Evolutionary conservation across 164 flowering plant genomes (phyloP).

Genomic region (Tetracentron sinense): DNA sequence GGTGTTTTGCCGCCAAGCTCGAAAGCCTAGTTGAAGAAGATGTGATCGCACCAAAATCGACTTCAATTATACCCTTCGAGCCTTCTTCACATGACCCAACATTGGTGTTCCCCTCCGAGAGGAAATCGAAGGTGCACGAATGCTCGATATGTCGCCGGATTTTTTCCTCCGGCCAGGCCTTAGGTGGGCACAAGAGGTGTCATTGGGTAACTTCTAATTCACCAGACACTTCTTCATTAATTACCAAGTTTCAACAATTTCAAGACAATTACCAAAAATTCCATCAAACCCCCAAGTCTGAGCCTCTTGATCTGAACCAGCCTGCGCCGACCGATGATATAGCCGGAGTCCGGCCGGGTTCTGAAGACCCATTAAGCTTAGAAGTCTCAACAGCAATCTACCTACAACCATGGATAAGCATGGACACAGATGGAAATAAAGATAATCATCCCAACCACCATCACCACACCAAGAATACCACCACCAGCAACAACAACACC

Average conservation of each 20-base stretch:
- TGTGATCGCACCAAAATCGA: slow-evolving; percentile 39
- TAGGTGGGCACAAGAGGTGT: slow-evolving; percentile 96
- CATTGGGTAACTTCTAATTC: slow-evolving; percentile 86
- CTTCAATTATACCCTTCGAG: slow-evolving; percentile 22
- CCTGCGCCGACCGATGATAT: slow-evolving; percentile 46
- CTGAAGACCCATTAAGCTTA: slow-evolving; percentile 26
- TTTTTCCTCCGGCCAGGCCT: slow-evolving; percentile 82
- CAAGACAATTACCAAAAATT: slow-evolving; percentile 19
- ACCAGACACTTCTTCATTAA: slow-evolving; percentile 33
- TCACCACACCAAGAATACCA: background rate
- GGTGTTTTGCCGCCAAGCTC: slow-evolving; percentile 75
- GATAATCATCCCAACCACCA: background rate
- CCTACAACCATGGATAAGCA: slow-evolving; percentile 45
- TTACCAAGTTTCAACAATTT: slow-evolving; percentile 32
- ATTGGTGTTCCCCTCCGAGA: slow-evolving; percentile 27
- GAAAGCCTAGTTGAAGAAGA: slow-evolving; percentile 49
- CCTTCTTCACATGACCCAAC: slow-evolving; percentile 13
- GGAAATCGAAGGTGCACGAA: too few relatives aligned
- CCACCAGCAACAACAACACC: slow-evolving; percentile 1
- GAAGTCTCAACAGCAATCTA: slow-evolving; percentile 46
- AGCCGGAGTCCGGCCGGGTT: slow-evolving; percentile 18
- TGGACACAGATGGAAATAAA: slow-evolving; percentile 10
- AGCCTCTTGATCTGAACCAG: slow-evolving; percentile 66
- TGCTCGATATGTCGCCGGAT: too few relatives aligned
- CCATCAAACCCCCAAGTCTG: slow-evolving; percentile 24